Evolutionary conservation across 2,329 filamentous ascomycete species (phyloP).

Genomic region (Trichoderma gracile): DNA sequence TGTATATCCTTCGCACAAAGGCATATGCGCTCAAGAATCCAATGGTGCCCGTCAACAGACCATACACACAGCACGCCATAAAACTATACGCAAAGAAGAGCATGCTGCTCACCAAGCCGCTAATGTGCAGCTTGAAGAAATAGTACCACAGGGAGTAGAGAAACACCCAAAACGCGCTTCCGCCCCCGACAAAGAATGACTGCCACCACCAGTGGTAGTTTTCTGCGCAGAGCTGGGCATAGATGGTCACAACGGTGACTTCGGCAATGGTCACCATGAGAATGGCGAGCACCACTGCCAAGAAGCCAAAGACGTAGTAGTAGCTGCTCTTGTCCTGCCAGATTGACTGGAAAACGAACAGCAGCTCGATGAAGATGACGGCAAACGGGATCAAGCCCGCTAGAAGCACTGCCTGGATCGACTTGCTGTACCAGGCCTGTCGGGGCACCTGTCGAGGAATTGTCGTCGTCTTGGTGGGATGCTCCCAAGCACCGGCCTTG

Average conservation of each 20-base stretch:
- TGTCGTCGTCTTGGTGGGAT: slow-evolving; percentile 74
- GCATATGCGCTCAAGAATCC: slow-evolving; percentile 82
- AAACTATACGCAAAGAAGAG: slow-evolving; percentile 86
- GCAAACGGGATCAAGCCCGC: slow-evolving; percentile 81
- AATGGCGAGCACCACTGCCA: slow-evolving; percentile 71
- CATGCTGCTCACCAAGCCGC: slow-evolving; percentile 74
- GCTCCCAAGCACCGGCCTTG: slow-evolving; percentile 68
- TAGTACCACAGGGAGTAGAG: slow-evolving; percentile 84
- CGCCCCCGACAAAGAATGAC: slow-evolving; percentile 76
- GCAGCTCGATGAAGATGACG: slow-evolving; percentile 82
- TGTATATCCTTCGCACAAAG: slow-evolving; percentile 82
- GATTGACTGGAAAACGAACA: slow-evolving; percentile 83
- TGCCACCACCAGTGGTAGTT: slow-evolving; percentile 95
- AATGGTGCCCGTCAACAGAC: slow-evolving; percentile 76
- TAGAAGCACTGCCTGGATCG: slow-evolving; percentile 64
- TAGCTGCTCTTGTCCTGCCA: slow-evolving; percentile 92
- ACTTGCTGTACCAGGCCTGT: slow-evolving; percentile 73
- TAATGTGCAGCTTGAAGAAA: slow-evolving; percentile 74
- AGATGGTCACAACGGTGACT: slow-evolving; percentile 80
- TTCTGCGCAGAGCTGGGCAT: slow-evolving; percentile 79
- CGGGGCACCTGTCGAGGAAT: slow-evolving; percentile 72
- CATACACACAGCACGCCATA: slow-evolving; percentile 79
- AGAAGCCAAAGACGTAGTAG: slow-evolving; percentile 89
- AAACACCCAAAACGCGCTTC: slow-evolving; percentile 79
- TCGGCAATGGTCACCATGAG: slow-evolving; percentile 76